Conservation (phyloP, 768 basidiomycete species). For the Sporobolomyces roseus region DNA sequence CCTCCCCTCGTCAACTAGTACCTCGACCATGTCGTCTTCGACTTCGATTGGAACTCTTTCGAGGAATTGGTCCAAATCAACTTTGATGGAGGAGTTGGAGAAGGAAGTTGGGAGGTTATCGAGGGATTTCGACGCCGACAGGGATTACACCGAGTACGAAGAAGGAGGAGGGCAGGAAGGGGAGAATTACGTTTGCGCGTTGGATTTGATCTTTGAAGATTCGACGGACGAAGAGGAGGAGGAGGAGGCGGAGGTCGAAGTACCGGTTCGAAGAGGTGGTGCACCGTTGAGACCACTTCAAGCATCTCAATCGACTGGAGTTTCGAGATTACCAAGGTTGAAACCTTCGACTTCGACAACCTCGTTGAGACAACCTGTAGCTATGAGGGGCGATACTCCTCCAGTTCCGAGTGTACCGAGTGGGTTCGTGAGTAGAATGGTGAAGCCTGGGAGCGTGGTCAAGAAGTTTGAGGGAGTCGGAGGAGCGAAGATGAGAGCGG, state of each 20-base stretch:
- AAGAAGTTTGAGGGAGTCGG: not conserved
- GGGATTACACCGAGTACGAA: not conserved
- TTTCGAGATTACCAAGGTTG: constrained; percentile 5
- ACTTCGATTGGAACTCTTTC: constrained; percentile 7
- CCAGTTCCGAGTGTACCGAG: not conserved
- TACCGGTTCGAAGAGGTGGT: constrained; percentile 8
- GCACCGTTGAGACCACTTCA: not conserved
- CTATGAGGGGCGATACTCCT: too few relatives aligned
- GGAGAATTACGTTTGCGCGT: constrained; percentile 19
- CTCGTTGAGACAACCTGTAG: not conserved
- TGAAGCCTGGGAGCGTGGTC: not conserved
- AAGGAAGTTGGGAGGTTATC: constrained; percentile 11
- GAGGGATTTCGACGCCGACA: not conserved
- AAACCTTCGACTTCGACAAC: constrained; percentile 6
- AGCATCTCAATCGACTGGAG: not conserved
- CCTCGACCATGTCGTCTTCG: not conserved
- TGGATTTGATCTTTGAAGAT: constrained; percentile 18
- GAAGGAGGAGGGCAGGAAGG: not conserved
- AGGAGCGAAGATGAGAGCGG: not conserved
- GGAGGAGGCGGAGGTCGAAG: not conserved
- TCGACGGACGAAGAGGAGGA: not conserved
- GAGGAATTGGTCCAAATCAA: constrained; percentile 13
- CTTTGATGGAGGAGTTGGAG: constrained; percentile 24
- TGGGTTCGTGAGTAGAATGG: constrained; percentile 5
- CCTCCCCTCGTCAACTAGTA: not conserved